phyloP scores from a whole-genome alignment of 1,139 yeast species.

The Blastobotrys niveus region DNA sequence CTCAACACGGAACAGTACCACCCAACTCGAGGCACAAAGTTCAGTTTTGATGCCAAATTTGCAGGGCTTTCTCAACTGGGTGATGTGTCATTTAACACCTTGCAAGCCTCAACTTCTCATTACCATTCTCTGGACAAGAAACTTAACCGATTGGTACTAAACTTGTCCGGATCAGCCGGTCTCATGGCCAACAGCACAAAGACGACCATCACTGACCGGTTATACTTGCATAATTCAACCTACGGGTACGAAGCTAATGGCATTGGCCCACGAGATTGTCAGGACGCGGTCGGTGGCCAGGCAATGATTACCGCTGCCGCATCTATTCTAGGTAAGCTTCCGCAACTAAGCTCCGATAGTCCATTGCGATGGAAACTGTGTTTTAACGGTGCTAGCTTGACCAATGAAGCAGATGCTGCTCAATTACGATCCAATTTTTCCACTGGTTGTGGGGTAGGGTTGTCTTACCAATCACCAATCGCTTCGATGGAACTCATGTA shows the following conservation, averaged over 20 bases:
- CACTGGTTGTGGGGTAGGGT: slow-evolving; percentile 44
- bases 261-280: slow-evolving; percentile 70
- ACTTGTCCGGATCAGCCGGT: slow-evolving; percentile 6
- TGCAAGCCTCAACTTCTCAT: slow-evolving; percentile 21
- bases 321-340: slow-evolving; percentile 49
- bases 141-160: slow-evolving; percentile 11
- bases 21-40: slow-evolving; percentile 47
- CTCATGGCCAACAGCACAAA: slow-evolving; percentile 3
- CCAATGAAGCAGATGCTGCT: slow-evolving; percentile 6
- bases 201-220: slow-evolving; percentile 41
- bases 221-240: slow-evolving; percentile 59
- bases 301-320: not conserved
- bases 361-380: slow-evolving; percentile 67
- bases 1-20: slow-evolving; percentile 23
- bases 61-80: slow-evolving; percentile 54
- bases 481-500: slow-evolving; percentile 89
- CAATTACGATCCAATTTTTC: slow-evolving; percentile 28
- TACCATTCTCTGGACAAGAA: slow-evolving; percentile 17
- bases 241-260: slow-evolving; percentile 74
- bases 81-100: slow-evolving; percentile 31
- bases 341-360: slow-evolving; percentile 46
- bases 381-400: slow-evolving; percentile 54
- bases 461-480: slow-evolving; percentile 75
- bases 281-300: slow-evolving; percentile 49
- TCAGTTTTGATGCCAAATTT: slow-evolving; percentile 53